A percentile compares a stretch with the other conserved stretches of the same genome.
phyloP scores from a whole-genome alignment of 225 moss, liverwort and hornwort species.

The Sphagnum contortum region DNA sequence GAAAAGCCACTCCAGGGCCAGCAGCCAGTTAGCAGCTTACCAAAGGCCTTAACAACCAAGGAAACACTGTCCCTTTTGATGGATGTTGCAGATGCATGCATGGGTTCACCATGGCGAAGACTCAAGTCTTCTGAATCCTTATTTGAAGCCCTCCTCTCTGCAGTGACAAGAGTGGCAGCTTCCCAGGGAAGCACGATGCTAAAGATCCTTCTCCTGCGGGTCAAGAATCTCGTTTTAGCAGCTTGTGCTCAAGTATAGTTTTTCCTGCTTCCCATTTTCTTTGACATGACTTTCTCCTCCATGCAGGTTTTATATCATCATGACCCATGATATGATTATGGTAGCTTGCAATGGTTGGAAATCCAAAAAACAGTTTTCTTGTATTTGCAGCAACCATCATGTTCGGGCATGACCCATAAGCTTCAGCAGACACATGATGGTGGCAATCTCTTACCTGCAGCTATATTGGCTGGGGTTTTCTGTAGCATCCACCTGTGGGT shows the following conservation, averaged over 20 bases:
- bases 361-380: background rate
- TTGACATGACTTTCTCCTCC: no score
- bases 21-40: conserved; percentile 18
- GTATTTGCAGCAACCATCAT: background rate
- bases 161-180: conserved; percentile 59
- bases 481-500: background rate
- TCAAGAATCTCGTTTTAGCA: conserved; percentile 57
- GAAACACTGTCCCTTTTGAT: conserved; percentile 60
- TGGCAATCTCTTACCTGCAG: background rate
- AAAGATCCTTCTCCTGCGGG: conserved; percentile 47
- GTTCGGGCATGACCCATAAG: background rate
- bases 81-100: conserved; percentile 67
- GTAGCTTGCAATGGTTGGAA: no score
- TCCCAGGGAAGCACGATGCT: conserved; percentile 50
- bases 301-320: no score
- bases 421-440: no score
- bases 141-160: conserved; percentile 41
- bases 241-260: conserved; percentile 59
- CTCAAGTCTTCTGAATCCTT: conserved; percentile 52
- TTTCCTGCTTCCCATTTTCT: conserved; percentile 5
- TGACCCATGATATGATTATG: background rate
- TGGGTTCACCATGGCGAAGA: conserved; percentile 66
- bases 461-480: background rate
- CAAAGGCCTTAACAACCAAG: conserved; percentile 31
- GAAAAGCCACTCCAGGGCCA: conserved; percentile 18